A percentile compares a stretch with the other conserved stretches of the same genome.
phyloP scores from a whole-genome alignment of 805 yeast genomes.

The Metschnikowia dekortorum region DNA sequence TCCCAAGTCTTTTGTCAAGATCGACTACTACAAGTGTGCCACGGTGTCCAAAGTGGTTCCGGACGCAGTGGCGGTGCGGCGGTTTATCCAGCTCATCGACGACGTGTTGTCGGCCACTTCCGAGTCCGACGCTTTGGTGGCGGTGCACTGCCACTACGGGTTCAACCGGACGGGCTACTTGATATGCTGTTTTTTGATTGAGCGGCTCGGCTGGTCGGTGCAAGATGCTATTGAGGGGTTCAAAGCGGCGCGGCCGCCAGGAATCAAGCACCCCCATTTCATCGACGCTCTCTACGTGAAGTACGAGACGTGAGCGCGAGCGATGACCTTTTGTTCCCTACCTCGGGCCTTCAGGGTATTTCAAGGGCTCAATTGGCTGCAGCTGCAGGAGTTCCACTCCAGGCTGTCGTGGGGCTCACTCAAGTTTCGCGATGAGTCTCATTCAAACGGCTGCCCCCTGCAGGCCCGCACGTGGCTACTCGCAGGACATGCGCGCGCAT shows the following conservation, averaged over 20 bases:
- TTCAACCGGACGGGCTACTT: conserved; percentile 76
- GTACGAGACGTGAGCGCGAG: conserved; percentile 35
- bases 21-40: conserved; percentile 65
- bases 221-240: conserved; percentile 61
- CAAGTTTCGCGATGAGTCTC: too few species aligned
- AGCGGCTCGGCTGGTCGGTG: conserved; percentile 54
- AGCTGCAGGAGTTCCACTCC: too few species aligned
- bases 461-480: not conserved
- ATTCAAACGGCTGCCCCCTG: too few species aligned
- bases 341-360: too few species aligned
- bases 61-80: conserved; percentile 51
- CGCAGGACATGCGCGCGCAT: too few species aligned
- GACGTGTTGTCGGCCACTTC: conserved; percentile 29
- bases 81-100: conserved; percentile 52
- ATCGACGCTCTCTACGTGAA: conserved; percentile 67
- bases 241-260: conserved; percentile 56
- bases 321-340: too few species aligned
- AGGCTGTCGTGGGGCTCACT: too few species aligned
- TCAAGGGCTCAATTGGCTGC: too few species aligned
- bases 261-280: conserved; percentile 74
- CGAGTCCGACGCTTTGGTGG: conserved; percentile 39
- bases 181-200: conserved; percentile 65
- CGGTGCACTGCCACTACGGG: conserved; percentile 79
- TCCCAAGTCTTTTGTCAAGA: conserved; percentile 49
- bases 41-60: conserved; percentile 79